Conservation (phyloP, 2,329 filamentous ascomycete species). For the Trichoderma koningii region DNA sequence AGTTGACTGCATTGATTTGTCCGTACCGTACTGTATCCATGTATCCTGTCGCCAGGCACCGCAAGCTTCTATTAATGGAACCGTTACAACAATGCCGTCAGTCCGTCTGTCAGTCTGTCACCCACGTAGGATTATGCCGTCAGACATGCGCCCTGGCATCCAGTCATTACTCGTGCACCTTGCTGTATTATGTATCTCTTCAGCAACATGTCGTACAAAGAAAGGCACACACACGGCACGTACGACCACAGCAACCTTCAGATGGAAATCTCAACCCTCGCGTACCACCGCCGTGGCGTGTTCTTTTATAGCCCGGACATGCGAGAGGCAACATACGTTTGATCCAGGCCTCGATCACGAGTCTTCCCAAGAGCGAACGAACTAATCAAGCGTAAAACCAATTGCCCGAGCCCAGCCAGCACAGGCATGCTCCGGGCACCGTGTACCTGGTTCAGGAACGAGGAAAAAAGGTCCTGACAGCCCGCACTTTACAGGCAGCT, state of each 20-base stretch:
- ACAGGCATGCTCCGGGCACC: constrained; percentile 9
- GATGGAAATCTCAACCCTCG: background rate
- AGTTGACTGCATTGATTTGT: background rate
- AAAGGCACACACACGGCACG: background rate
- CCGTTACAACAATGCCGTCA: background rate
- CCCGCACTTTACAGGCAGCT: constrained; percentile 1
- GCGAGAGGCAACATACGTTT: background rate
- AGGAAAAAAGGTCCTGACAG: background rate
- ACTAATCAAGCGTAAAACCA: too few species aligned
- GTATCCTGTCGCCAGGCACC: background rate
- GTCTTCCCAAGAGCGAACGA: background rate
- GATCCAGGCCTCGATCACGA: background rate
- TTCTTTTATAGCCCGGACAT: background rate
- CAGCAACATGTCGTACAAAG: background rate
- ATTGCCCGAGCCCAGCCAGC: background rate
- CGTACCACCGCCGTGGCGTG: constrained; percentile 1
- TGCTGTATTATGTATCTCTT: background rate
- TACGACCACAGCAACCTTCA: background rate
- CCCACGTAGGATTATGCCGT: background rate
- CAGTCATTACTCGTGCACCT: constrained; percentile 2
- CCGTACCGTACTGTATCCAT: background rate
- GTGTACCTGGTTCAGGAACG: constrained; percentile 18
- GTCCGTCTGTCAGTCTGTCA: background rate
- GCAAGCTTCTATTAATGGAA: background rate
- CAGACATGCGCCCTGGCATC: constrained; percentile 10